phyloP scores from a whole-genome alignment of 768 basidiomycete genomes.

The Obba rivulosa region DNA sequence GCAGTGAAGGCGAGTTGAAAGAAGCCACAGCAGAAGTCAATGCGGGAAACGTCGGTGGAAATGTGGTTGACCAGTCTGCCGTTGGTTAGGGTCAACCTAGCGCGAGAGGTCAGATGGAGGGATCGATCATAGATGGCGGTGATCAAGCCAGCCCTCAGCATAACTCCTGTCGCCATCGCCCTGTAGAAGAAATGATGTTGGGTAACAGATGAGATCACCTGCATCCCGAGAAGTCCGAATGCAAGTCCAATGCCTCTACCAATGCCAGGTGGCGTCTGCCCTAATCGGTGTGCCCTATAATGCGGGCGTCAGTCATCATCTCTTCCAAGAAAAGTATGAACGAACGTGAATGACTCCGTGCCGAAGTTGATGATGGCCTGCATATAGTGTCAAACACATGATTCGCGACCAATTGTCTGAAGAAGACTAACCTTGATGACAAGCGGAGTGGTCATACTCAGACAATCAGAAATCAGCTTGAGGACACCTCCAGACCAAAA shows the following conservation, averaged over 20 bases:
- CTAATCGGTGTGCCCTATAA: constrained; percentile 19
- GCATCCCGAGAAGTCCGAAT: constrained; percentile 63
- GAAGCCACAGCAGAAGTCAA: constrained; percentile 81
- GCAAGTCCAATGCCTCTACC: constrained; percentile 70
- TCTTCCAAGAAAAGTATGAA: neutral
- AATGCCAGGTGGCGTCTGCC: constrained; percentile 30
- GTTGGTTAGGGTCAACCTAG: constrained; percentile 76
- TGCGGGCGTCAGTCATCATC: neutral
- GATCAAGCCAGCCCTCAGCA: constrained; percentile 80
- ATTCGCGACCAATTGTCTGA: neutral
- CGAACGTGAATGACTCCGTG: constrained; percentile 48
- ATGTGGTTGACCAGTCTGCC: constrained; percentile 93
- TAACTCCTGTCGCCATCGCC: constrained; percentile 66
- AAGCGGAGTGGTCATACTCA: constrained; percentile 71
- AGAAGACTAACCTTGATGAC: constrained; percentile 61
- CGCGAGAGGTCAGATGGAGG: constrained; percentile 69
- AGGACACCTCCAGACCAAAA: constrained; percentile 68
- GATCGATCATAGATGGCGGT: constrained; percentile 80
- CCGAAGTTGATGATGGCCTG: constrained; percentile 72
- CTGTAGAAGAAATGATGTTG: constrained; percentile 85
- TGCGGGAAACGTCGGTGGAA: constrained; percentile 84
- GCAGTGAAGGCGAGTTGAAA: constrained; percentile 80
- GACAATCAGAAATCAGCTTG: constrained; percentile 60
- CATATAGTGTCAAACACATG: neutral
- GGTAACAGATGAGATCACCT: constrained; percentile 60